Percentiles rank a stretch among this genome's conserved stretches.
Evolutionary conservation across 2,329 filamentous ascomycete species (phyloP).

Genomic region (Zymoseptoria ardabiliae): DNA sequence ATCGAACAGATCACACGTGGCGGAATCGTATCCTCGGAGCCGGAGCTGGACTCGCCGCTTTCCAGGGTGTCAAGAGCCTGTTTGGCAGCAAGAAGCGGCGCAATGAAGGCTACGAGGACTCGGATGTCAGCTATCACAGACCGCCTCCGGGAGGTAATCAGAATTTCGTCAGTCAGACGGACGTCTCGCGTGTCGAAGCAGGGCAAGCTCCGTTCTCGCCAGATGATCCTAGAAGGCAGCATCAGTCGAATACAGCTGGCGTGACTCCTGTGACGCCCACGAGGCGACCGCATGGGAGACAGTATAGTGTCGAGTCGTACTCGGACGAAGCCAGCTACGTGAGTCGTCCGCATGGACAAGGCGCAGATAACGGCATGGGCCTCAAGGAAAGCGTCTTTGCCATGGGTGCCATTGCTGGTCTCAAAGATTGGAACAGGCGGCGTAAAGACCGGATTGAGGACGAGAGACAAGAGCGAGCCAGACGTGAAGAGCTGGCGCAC

Average conservation of each 20-base stretch:
- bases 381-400: conserved; percentile 43
- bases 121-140: conserved; percentile 38
- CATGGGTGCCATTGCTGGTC: conserved; percentile 26
- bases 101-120: conserved; percentile 47
- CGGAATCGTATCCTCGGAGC: conserved; percentile 40
- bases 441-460: conserved; percentile 52
- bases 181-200: conserved; percentile 45
- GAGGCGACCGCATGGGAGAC: conserved; percentile 33
- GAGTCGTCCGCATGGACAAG: conserved; percentile 12
- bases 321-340: conserved; percentile 28
- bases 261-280: conserved; percentile 29
- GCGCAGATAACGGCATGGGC: conserved; percentile 25
- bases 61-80: conserved; percentile 43
- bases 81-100: conserved; percentile 46
- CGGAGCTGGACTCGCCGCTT: conserved; percentile 38
- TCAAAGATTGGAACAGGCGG: conserved; percentile 40
- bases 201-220: conserved; percentile 46
- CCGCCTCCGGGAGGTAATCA: conserved; percentile 41
- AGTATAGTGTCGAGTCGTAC: conserved; percentile 32
- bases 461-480: conserved; percentile 51
- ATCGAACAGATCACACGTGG: conserved; percentile 32
- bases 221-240: conserved; percentile 14
- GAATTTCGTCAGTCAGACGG: conserved; percentile 39
- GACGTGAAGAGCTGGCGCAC: conserved; percentile 41
- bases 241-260: conserved; percentile 11